phyloP scores from a whole-genome alignment of 1,284 basidiomycete species.

The Leccinum griseonigrum region DNA sequence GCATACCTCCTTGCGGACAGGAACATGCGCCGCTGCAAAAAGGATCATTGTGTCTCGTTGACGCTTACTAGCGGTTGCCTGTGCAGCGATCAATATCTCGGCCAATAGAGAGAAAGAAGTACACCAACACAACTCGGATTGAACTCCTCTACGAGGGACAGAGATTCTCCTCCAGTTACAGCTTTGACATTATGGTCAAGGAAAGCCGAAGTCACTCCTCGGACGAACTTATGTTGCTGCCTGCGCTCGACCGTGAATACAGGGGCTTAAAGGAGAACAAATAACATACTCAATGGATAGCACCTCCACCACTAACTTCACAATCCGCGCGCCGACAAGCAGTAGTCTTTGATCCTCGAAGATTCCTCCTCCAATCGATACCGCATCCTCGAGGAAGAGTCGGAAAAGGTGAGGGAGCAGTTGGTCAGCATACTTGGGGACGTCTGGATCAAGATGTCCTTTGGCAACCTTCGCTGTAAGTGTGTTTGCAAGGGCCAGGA shows the following conservation, averaged over 20 bases:
- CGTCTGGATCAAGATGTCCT: slow-evolving; percentile 55
- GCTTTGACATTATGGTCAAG: slow-evolving; percentile 52
- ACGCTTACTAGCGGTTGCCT: slow-evolving; percentile 44
- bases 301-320: slow-evolving; percentile 68
- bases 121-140: slow-evolving; percentile 24
- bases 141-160: slow-evolving; percentile 16
- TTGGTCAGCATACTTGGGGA: slow-evolving; percentile 75
- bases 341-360: slow-evolving; percentile 69
- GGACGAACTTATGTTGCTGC: slow-evolving; percentile 57
- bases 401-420: slow-evolving; percentile 72
- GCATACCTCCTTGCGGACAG: slow-evolving; percentile 64
- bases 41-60: slow-evolving; percentile 66
- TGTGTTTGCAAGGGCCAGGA: slow-evolving; percentile 65
- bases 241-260: slow-evolving; percentile 32
- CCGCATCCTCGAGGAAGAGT: slow-evolving; percentile 62
- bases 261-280: slow-evolving; percentile 1
- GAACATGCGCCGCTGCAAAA: slow-evolving; percentile 64
- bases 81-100: slow-evolving; percentile 1
- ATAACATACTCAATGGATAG: slow-evolving; percentile 58
- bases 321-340: slow-evolving; percentile 58
- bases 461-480: slow-evolving; percentile 64
- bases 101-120: slow-evolving; percentile 1
- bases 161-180: slow-evolving; percentile 49
- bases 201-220: slow-evolving; percentile 57
- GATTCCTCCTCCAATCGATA: slow-evolving; percentile 34